Base-by-base conservation (phyloP, 768 basidiomycete genomes). In the Gyrodon lividus region DNA sequence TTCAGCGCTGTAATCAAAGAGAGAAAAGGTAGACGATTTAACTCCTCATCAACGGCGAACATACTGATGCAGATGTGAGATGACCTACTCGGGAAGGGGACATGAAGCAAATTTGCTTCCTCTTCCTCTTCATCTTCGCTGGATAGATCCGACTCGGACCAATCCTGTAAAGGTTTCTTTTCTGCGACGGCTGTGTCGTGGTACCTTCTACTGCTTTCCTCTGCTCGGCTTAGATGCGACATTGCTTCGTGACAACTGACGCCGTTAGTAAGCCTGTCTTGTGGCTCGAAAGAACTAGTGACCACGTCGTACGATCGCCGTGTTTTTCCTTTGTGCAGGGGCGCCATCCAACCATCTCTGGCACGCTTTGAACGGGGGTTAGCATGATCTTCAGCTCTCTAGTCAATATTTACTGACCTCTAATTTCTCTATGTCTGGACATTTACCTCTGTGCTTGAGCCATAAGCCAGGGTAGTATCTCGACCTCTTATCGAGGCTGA, bases 391-490 rank as follows among this genome's bases (percentile, higher is more conserved):
- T 31, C 28, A 2, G n/a, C 37, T 39, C 47, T 17, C 37, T 17
- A 22, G 26, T 8, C 13, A 6, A 41, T 20, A 14, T 14, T 16
- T 13, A 51, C 69, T 63, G 14, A 70, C 67, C 61, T 69, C 58
- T 2, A 61, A 47, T 33, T 53, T 58, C 40, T 55, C 52, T 35
- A 68, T 53, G 23, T 44, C 17, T 22, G 54, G 58, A 34, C 71
- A 71, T 50, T 70, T 70, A 2, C 50, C 23, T 37, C 49, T 61
- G 47, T 71, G 70, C 51, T 71, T 71, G 44, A 43, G 33, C 70
- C 70, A 71, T 7, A 71, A 35, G 6, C 70, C 70, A 14, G 70
- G 68, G 37, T 71, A 72, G 55, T 72, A 72, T 22, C 53, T 46
- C 3, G 63, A 69, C 38, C 70, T 48, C 47, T 67, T 69, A 41